These are phyloP conservation scores for Aspergillus pseudoviridinutans DNA, from an alignment of 2,329 filamentous ascomycete species.

Conservation along the genomic window DNA sequence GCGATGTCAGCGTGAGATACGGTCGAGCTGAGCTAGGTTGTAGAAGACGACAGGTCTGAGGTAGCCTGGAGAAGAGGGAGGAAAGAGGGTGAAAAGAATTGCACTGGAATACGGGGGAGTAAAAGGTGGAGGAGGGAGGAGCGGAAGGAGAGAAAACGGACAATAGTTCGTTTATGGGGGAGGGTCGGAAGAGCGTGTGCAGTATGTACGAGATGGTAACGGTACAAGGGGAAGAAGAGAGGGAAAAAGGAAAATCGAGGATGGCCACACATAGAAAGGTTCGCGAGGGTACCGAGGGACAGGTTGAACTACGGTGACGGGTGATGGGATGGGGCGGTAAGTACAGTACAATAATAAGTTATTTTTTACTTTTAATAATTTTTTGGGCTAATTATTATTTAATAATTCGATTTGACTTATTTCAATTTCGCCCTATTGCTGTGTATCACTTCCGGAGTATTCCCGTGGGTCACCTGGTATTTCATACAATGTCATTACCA, in stretches of 20 bases:
- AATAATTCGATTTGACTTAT: constrained; percentile 9
- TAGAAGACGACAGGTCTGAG: background rate
- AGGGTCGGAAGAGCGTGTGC: constrained; percentile 7
- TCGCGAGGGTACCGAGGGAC: constrained; percentile 22
- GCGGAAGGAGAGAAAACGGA: constrained; percentile 17
- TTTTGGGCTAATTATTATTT: constrained; percentile 8
- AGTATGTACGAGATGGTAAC: constrained; percentile 17
- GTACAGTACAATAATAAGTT: constrained; percentile 2
- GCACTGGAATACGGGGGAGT: constrained; percentile 21
- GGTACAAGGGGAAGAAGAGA: constrained; percentile 18
- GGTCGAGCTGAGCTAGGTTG: background rate
- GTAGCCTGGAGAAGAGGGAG: constrained; percentile 18
- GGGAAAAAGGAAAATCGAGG: constrained; percentile 14
- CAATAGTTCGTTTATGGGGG: constrained; percentile 18
- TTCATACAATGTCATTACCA: constrained; percentile 18
- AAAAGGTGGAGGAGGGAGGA: constrained; percentile 21
- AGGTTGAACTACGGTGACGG: constrained; percentile 15
- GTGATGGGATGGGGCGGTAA: constrained; percentile 20
- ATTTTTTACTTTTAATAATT: constrained; percentile 1
- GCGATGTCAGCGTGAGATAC: constrained; percentile 10
- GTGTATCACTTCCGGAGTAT: constrained; percentile 21
- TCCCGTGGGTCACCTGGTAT: constrained; percentile 21
- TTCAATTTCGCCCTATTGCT: constrained; percentile 8
- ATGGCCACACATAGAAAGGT: constrained; percentile 19
- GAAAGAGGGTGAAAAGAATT: constrained; percentile 15